A percentile compares a stretch with the other conserved stretches of the same genome.
These are phyloP conservation scores for Guillardia theta DNA, from an alignment of 78 protist genomes.

Conservation along the genomic window DNA sequence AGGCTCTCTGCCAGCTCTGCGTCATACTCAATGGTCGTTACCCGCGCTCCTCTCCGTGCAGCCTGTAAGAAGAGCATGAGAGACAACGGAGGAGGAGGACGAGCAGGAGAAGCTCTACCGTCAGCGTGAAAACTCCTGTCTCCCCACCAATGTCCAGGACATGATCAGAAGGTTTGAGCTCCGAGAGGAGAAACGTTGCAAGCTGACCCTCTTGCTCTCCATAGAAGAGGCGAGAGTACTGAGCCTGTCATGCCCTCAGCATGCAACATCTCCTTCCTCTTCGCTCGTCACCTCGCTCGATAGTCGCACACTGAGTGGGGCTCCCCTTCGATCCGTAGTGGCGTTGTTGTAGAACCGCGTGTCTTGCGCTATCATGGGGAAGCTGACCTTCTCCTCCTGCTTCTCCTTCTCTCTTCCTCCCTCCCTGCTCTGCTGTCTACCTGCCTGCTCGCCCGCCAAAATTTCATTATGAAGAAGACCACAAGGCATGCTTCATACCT, in stretches of 20 bases:
- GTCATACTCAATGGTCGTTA: background rate
- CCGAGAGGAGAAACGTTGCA: background rate
- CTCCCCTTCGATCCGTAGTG: background rate
- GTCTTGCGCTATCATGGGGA: background rate
- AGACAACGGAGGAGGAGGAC: background rate
- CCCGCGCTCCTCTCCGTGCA: background rate
- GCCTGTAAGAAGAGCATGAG: background rate
- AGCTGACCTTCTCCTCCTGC: background rate
- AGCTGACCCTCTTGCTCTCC: background rate
- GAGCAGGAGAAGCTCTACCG: background rate
- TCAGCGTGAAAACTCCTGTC: background rate
- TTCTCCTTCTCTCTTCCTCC: background rate
- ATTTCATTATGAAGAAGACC: too few relatives aligned
- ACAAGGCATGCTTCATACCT: too few relatives aligned
- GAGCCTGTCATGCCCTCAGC: background rate
- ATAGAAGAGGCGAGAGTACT: background rate
- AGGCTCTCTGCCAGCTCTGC: background rate
- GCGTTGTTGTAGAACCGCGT: background rate
- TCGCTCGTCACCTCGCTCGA: background rate
- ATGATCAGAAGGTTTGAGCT: background rate
- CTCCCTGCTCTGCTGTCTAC: background rate
- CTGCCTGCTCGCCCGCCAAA: too few relatives aligned
- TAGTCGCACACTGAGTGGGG: background rate
- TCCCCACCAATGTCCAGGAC: slow-evolving; percentile 8
- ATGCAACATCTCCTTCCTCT: too few relatives aligned